Conservation (phyloP, 1,139 yeast genomes). For the Nadsonia starkeyi-henricii region DNA sequence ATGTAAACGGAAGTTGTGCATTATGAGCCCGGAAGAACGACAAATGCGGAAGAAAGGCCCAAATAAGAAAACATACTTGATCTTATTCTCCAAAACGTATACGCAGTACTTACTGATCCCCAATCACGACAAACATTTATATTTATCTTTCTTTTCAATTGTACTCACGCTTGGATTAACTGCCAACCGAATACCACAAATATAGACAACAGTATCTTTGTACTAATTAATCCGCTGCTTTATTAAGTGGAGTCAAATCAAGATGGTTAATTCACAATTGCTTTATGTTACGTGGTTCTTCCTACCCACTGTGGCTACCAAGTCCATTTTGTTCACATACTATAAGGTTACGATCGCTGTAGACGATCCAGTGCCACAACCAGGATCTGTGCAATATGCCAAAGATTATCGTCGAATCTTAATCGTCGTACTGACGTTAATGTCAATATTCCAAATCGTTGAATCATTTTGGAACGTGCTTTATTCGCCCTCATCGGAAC, state of each 20-base stretch:
- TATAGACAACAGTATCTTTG: no score
- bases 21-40: no score
- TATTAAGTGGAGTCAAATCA: not conserved
- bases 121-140: no score
- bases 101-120: no score
- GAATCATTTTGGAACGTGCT: slow-evolving; percentile 9
- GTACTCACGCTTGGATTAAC: no score
- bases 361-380: slow-evolving; percentile 8
- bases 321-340: slow-evolving; percentile 9
- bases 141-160: no score
- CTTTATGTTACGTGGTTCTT: slow-evolving; percentile 15
- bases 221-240: no score
- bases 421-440: slow-evolving; percentile 3
- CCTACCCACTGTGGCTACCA: slow-evolving; percentile 12
- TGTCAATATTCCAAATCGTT: slow-evolving; percentile 7
- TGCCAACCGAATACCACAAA: no score
- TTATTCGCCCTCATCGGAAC: slow-evolving; percentile 2
- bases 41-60: no score
- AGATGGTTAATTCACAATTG: slow-evolving; percentile 7
- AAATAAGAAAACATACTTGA: no score
- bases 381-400: slow-evolving; percentile 7
- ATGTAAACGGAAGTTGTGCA: no score
- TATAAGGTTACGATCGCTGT: slow-evolving; percentile 9
- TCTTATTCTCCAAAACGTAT: no score
- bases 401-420: slow-evolving; percentile 5